Percentiles rank a stretch among this genome's conserved stretches.
These are phyloP conservation scores for Lyophyllum shimeji DNA, from an alignment of 768 basidiomycete species.

Conservation along the genomic window DNA sequence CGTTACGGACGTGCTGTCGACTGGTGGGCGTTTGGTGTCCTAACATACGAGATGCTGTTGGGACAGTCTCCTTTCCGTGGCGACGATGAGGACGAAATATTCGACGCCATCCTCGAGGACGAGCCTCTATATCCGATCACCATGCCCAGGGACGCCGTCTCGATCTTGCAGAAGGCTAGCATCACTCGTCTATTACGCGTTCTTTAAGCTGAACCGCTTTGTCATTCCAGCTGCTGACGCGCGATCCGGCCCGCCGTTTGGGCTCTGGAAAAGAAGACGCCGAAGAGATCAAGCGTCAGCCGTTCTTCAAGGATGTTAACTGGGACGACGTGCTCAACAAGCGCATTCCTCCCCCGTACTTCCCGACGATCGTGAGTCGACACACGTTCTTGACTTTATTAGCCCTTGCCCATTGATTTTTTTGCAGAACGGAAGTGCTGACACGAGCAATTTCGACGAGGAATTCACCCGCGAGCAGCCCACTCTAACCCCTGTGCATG, in stretches of 20 bases:
- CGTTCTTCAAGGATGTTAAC: slow-evolving; percentile 98
- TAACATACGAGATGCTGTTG: slow-evolving; percentile 98
- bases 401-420: neutral
- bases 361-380: slow-evolving; percentile 85
- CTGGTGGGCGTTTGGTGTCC: slow-evolving; percentile 99
- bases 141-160: slow-evolving; percentile 97
- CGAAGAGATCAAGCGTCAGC: slow-evolving; percentile 94
- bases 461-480: slow-evolving; percentile 98
- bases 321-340: slow-evolving; percentile 98
- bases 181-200: neutral
- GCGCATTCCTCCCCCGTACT: slow-evolving; percentile 95
- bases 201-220: neutral
- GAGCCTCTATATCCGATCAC: slow-evolving; percentile 98
- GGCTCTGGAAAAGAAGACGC: slow-evolving; percentile 93
- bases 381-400: neutral
- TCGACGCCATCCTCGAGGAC: slow-evolving; percentile 98
- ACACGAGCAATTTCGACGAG: slow-evolving; percentile 93
- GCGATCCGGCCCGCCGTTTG: slow-evolving; percentile 87
- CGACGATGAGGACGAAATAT: slow-evolving; percentile 99
- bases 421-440: slow-evolving; percentile 74
- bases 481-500: slow-evolving; percentile 95
- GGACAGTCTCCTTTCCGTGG: slow-evolving; percentile 99
- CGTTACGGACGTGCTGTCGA: slow-evolving; percentile 98
- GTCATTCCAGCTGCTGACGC: slow-evolving; percentile 72
- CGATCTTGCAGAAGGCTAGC: slow-evolving; percentile 87